Percentiles rank a stretch among this genome's conserved stretches.
phyloP scores from a whole-genome alignment of 2,329 filamentous ascomycete species.

The Sporothrix curviconia region DNA sequence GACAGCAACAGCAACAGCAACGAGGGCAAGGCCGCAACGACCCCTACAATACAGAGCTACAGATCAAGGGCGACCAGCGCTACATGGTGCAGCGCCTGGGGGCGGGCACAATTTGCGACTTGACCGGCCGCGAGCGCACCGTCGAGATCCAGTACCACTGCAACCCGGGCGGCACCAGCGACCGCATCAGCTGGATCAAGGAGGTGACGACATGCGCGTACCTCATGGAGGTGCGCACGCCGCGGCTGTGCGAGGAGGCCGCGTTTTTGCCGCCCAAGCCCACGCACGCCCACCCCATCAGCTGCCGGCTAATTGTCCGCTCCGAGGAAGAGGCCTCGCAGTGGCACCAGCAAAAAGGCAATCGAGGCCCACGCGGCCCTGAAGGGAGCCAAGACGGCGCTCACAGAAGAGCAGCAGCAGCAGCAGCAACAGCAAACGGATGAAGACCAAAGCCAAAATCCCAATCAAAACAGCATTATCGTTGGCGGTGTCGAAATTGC shows the following conservation, averaged over 20 bases:
- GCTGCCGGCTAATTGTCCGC: constrained; percentile 63
- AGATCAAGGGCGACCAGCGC: constrained; percentile 74
- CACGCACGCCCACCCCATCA: constrained; percentile 68
- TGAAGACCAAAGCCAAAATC: not conserved
- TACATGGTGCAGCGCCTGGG: constrained; percentile 79
- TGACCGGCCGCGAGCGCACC: constrained; percentile 73
- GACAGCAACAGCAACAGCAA: not conserved
- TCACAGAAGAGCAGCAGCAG: constrained; percentile 10
- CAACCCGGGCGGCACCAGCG: constrained; percentile 62
- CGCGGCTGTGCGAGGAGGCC: constrained; percentile 77
- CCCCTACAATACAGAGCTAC: constrained; percentile 56
- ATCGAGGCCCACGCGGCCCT: constrained; percentile 34
- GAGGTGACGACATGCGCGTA: constrained; percentile 88
- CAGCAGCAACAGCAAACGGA: constrained; percentile 14
- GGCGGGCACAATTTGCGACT: constrained; percentile 75
- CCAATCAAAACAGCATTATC: constrained; percentile 26
- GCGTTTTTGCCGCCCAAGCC: constrained; percentile 79
- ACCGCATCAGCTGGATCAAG: constrained; percentile 88
- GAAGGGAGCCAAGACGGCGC: constrained; percentile 23
- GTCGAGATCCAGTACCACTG: constrained; percentile 81
- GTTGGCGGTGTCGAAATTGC: constrained; percentile 50
- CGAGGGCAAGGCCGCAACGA: constrained; percentile 15
- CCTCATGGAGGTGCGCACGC: constrained; percentile 87
- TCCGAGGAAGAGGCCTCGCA: constrained; percentile 42
- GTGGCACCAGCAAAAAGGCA: constrained; percentile 31